These are phyloP conservation scores for Starmerella ratchasimensis DNA, from an alignment of 805 yeast genomes.

Conservation along the genomic window DNA sequence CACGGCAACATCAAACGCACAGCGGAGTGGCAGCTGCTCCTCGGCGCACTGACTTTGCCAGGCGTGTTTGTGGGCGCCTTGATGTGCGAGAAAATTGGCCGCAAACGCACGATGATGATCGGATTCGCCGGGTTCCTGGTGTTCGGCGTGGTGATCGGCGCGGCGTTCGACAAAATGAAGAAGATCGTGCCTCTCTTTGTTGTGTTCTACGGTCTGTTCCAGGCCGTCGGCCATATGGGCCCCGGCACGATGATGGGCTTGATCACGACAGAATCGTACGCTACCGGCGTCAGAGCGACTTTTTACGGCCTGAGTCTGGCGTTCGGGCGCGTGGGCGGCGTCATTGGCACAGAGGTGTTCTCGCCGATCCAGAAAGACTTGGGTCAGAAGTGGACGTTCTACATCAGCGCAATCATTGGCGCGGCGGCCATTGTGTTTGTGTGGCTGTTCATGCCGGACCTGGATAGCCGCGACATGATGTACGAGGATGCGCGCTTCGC, in stretches of 20 bases:
- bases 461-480: slow-evolving; percentile 50
- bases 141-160: slow-evolving; percentile 33
- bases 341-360: slow-evolving; percentile 59
- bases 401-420: slow-evolving; percentile 64
- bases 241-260: slow-evolving; percentile 70
- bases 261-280: slow-evolving; percentile 50
- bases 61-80: slow-evolving; percentile 61
- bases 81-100: slow-evolving; percentile 49
- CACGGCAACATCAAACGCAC: slow-evolving; percentile 35
- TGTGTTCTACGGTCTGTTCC: slow-evolving; percentile 60
- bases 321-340: slow-evolving; percentile 75
- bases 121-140: slow-evolving; percentile 61
- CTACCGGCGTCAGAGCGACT: slow-evolving; percentile 67
- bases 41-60: slow-evolving; percentile 51
- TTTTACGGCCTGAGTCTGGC: slow-evolving; percentile 66
- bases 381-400: slow-evolving; percentile 65
- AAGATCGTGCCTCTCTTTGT: slow-evolving; percentile 51
- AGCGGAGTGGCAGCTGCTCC: slow-evolving; percentile 60
- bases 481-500: slow-evolving; percentile 51
- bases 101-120: slow-evolving; percentile 55
- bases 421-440: slow-evolving; percentile 48
- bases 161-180: slow-evolving; percentile 40
- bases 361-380: slow-evolving; percentile 50
- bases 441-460: slow-evolving; percentile 51
- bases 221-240: slow-evolving; percentile 57